Conservation (phyloP, 176 grass and related monocot genomes). For the Eleusine coracana region DNA sequence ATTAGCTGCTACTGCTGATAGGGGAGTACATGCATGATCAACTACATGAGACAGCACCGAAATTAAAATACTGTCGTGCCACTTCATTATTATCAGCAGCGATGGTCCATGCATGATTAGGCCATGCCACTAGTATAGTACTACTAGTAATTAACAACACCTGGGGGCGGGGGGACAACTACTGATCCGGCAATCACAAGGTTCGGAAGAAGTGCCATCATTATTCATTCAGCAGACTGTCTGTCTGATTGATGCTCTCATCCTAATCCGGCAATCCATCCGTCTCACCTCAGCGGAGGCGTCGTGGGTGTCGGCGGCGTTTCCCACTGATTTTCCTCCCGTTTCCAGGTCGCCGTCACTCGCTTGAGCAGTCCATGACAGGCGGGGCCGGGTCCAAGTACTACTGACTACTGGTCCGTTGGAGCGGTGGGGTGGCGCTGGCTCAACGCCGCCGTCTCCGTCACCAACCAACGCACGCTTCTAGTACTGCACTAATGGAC, state of each 20-base stretch:
- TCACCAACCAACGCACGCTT: background rate
- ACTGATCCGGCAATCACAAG: background rate
- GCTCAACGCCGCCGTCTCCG: background rate
- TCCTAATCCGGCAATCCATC: background rate
- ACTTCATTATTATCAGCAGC: too few species aligned
- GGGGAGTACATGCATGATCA: too few species aligned
- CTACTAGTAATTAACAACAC: background rate
- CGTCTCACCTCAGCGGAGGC: background rate
- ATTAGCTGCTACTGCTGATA: too few species aligned
- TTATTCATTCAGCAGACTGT: background rate
- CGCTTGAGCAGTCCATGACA: background rate
- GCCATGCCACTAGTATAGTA: background rate
- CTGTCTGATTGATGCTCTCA: background rate
- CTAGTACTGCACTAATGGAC: too few species aligned
- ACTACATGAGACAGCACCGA: too few species aligned
- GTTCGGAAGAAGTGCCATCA: background rate
- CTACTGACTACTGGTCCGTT: background rate
- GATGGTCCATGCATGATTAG: background rate
- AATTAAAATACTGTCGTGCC: too few species aligned
- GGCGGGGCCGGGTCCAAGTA: background rate
- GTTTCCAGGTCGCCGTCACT: too few species aligned
- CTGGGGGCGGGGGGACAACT: too few species aligned
- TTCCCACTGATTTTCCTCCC: background rate
- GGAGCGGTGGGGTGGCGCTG: background rate
- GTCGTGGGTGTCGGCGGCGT: constrained; percentile 13